phyloP scores from a whole-genome alignment of 169 alveolate genomes.

The Besnoitia besnoiti region DNA sequence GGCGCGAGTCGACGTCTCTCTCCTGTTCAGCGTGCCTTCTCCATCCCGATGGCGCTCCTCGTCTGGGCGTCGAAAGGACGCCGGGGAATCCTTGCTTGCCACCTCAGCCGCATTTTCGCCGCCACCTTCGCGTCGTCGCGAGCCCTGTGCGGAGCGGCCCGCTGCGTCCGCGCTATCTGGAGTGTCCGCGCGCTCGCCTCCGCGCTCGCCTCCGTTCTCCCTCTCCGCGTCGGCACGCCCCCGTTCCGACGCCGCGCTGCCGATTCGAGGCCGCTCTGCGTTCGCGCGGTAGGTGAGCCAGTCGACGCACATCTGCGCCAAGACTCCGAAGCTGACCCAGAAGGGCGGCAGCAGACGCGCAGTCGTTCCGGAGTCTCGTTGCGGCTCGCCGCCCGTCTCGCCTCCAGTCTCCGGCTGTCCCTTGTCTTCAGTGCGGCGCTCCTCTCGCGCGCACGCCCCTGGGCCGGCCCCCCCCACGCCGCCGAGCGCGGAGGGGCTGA shows the following conservation, averaged over 20 bases:
- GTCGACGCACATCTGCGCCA: conserved; percentile 46
- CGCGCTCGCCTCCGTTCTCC: too few relatives aligned
- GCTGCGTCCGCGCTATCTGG: too few relatives aligned
- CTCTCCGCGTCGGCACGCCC: neutral
- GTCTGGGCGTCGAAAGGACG: too few relatives aligned
- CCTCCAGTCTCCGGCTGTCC: neutral
- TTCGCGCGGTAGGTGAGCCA: neutral
- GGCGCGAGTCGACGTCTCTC: too few relatives aligned
- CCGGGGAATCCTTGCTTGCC: too few relatives aligned
- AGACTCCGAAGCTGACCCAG: conserved; percentile 16
- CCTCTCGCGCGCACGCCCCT: neutral
- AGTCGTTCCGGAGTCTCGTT: neutral
- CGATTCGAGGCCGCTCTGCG: neutral
- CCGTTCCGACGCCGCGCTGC: neutral
- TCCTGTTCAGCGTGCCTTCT: too few relatives aligned
- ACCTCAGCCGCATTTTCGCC: too few relatives aligned
- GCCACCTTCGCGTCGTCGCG: too few relatives aligned
- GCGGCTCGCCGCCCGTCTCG: neutral
- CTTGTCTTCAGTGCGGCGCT: neutral
- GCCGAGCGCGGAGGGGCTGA: neutral
- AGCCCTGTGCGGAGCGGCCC: too few relatives aligned
- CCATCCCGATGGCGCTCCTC: too few relatives aligned
- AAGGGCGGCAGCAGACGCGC: neutral
- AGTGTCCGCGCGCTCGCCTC: too few relatives aligned
- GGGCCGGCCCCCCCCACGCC: neutral